phyloP scores from a whole-genome alignment of 108 stramenopile genomes.

The Fistulifera solaris region DNA sequence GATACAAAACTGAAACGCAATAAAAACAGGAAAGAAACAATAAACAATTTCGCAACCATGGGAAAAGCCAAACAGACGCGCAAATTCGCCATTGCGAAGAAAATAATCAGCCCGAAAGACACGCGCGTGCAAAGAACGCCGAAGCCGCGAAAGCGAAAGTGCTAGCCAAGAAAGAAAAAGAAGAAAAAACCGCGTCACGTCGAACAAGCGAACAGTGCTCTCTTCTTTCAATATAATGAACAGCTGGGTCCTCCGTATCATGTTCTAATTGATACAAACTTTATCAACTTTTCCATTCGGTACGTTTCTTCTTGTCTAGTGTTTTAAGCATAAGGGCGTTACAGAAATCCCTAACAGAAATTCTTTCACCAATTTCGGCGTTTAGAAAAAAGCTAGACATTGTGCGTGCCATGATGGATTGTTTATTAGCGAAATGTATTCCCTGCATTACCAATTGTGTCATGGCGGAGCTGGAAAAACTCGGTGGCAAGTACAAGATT shows the following conservation, averaged over 20 bases:
- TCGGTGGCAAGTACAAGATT: slow-evolving; percentile 95
- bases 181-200: slow-evolving; percentile 63
- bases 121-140: slow-evolving; percentile 70
- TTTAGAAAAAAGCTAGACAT: slow-evolving; percentile 94
- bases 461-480: slow-evolving; percentile 98
- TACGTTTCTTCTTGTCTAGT: too few relatives aligned
- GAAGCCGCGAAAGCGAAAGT: slow-evolving; percentile 48
- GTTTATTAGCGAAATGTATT: slow-evolving; percentile 96
- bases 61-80: slow-evolving; percentile 90
- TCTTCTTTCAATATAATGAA: slow-evolving; percentile 97
- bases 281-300: slow-evolving; percentile 97
- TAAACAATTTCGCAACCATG: too few relatives aligned
- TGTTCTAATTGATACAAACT: slow-evolving; percentile 98
- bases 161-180: slow-evolving; percentile 24
- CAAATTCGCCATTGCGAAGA: slow-evolving; percentile 90
- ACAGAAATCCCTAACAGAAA: background rate
- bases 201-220: slow-evolving; percentile 77
- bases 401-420: slow-evolving; percentile 99
- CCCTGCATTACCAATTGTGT: slow-evolving; percentile 97
- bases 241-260: slow-evolving; percentile 98
- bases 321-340: too few relatives aligned
- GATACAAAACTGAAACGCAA: too few relatives aligned
- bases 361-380: slow-evolving; percentile 1
- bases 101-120: slow-evolving; percentile 85
- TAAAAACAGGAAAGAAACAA: too few relatives aligned